phyloP scores from a whole-genome alignment of 768 basidiomycete genomes.

The Gymnopilus dilepis region DNA sequence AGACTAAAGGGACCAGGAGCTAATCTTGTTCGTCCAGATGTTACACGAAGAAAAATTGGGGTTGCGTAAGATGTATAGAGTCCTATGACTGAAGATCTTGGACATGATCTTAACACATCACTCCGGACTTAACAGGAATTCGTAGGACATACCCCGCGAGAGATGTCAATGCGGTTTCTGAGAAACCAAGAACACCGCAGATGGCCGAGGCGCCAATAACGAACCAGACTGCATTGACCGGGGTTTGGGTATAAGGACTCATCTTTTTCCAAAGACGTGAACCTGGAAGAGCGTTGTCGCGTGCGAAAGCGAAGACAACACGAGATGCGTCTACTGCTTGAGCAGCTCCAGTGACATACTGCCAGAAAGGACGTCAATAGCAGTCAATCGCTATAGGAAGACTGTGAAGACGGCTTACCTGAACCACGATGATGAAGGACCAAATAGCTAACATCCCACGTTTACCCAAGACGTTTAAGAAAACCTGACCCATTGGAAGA shows the following conservation, averaged over 20 bases:
- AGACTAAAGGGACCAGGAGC: constrained; percentile 65
- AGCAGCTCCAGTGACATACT: constrained; percentile 78
- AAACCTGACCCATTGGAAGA: constrained; percentile 75
- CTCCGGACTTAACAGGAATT: background rate
- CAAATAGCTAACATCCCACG: constrained; percentile 74
- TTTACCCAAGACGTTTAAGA: constrained; percentile 68
- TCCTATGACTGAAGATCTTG: constrained; percentile 72
- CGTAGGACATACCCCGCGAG: constrained; percentile 60
- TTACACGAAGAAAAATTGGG: constrained; percentile 75
- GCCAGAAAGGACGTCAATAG: too few species aligned
- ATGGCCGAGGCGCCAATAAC: constrained; percentile 62
- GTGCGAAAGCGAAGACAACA: constrained; percentile 76
- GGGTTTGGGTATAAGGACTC: constrained; percentile 64
- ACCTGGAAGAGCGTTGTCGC: constrained; percentile 76
- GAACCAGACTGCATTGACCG: constrained; percentile 79
- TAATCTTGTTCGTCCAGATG: constrained; percentile 64
- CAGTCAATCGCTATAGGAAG: background rate
- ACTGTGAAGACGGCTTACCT: constrained; percentile 23
- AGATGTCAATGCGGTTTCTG: constrained; percentile 62
- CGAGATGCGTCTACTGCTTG: constrained; percentile 79
- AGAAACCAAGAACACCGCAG: constrained; percentile 71
- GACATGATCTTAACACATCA: constrained; percentile 3
- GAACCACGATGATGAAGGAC: constrained; percentile 71
- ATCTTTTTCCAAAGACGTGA: constrained; percentile 73
- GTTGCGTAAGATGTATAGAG: constrained; percentile 70